phyloP scores from a whole-genome alignment of 768 basidiomycete genomes.

The Lactarius akahatsu region DNA sequence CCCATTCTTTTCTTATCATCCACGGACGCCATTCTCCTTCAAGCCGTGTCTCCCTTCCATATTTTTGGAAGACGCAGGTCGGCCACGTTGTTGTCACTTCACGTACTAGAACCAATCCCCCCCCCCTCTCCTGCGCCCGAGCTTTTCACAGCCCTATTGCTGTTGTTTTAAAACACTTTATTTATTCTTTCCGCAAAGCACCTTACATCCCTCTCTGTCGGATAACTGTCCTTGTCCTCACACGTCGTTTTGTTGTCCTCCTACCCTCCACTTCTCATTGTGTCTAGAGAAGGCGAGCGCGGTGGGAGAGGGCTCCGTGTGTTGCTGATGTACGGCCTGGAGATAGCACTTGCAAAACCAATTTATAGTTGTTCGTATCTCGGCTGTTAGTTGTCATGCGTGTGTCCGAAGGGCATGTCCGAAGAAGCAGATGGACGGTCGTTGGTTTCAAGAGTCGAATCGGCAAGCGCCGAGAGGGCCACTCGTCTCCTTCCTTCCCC shows the following conservation, averaged over 20 bases:
- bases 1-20: conserved; percentile 42
- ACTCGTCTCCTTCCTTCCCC: background rate
- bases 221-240: conserved; percentile 24
- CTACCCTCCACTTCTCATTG: conserved; percentile 53
- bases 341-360: conserved; percentile 10
- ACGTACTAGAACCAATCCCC: conserved; percentile 27
- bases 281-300: conserved; percentile 54
- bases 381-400: background rate
- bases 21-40: conserved; percentile 78
- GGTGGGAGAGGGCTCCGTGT: conserved; percentile 73
- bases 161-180: conserved; percentile 27
- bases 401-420: no score
- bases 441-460: background rate
- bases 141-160: conserved; percentile 26
- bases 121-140: conserved; percentile 34
- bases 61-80: conserved; percentile 6
- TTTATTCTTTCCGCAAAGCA: conserved; percentile 24
- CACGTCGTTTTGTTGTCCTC: conserved; percentile 60
- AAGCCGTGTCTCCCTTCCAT: conserved; percentile 37
- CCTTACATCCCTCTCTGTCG: conserved; percentile 23
- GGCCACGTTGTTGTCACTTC: conserved; percentile 22
- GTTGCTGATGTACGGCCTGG: conserved; percentile 33
- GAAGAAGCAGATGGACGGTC: no score
- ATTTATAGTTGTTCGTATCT: conserved; percentile 4
- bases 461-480: conserved; percentile 18